phyloP scores from a whole-genome alignment of 2,329 filamentous ascomycete species.

The Pleurostoma richardsiae region DNA sequence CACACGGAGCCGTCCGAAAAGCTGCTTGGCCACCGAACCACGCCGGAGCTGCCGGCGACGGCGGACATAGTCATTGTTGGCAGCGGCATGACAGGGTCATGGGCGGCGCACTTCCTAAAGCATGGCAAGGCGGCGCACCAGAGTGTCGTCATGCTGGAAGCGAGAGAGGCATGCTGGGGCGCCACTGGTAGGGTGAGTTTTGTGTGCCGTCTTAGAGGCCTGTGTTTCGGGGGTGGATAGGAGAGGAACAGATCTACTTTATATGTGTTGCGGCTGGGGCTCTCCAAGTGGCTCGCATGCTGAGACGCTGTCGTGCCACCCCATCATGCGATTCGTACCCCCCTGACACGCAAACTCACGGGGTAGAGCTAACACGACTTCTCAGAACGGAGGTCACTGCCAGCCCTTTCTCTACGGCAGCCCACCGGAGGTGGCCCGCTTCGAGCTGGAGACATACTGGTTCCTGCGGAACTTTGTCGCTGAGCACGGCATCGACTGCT shows the following conservation, averaged over 20 bases:
- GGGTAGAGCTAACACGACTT: not conserved
- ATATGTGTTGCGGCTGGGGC: no score
- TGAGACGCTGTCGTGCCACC: no score
- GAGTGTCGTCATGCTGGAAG: conserved; percentile 69
- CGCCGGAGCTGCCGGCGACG: conserved; percentile 51
- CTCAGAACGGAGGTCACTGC: conserved; percentile 68
- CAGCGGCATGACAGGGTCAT: conserved; percentile 71
- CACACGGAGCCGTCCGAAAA: conserved; percentile 60
- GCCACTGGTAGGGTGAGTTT: conserved; percentile 70
- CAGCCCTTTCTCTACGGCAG: conserved; percentile 64
- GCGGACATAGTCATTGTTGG: conserved; percentile 70
- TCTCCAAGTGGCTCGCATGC: no score
- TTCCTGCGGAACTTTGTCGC: conserved; percentile 54
- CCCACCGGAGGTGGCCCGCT: conserved; percentile 57
- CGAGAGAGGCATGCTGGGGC: conserved; percentile 74
- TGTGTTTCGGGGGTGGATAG: no score
- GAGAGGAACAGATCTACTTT: no score
- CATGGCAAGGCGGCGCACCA: conserved; percentile 34
- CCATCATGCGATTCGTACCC: no score
- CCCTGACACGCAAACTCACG: no score
- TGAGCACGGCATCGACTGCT: conserved; percentile 57
- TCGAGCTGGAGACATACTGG: conserved; percentile 66
- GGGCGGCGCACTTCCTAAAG: conserved; percentile 60
- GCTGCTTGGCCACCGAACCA: conserved; percentile 65
- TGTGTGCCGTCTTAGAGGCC: not conserved